A percentile compares a stretch with the other conserved stretches of the same genome.
phyloP scores from a whole-genome alignment of 495 filamentous ascomycete genomes.

The Rhizodiscina lignyota region DNA sequence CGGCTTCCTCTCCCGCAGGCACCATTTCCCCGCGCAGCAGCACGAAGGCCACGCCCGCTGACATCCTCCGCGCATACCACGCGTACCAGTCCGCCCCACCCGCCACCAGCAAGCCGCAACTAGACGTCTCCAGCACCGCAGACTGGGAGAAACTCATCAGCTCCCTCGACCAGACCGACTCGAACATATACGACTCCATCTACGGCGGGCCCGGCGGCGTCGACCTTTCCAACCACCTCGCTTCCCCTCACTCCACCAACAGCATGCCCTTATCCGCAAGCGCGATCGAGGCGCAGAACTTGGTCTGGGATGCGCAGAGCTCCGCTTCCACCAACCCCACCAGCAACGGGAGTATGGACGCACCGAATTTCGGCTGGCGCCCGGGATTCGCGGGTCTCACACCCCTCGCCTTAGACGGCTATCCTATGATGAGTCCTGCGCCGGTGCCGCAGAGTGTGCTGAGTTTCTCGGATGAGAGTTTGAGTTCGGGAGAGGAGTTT shows the following conservation, averaged over 20 bases:
- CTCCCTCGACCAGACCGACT: constrained; percentile 58
- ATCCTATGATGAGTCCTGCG: background rate
- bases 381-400: too few species aligned
- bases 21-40: constrained; percentile 10
- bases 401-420: background rate
- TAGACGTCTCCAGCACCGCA: constrained; percentile 35
- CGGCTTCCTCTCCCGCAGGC: constrained; percentile 10
- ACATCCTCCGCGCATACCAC: background rate
- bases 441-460: constrained; percentile 42
- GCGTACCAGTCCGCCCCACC: constrained; percentile 10
- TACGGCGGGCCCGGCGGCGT: constrained; percentile 49
- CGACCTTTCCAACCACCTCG: constrained; percentile 22
- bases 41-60: background rate
- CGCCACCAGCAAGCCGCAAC: constrained; percentile 2
- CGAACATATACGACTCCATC: constrained; percentile 70
- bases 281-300: constrained; percentile 3
- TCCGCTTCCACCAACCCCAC: constrained; percentile 1
- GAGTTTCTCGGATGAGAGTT: constrained; percentile 62
- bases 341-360: too few species aligned
- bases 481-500: constrained; percentile 39
- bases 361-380: too few species aligned
- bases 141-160: constrained; percentile 72
- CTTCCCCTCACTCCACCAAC: too few species aligned
- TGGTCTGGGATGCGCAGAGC: background rate
- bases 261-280: constrained; percentile 19